These are phyloP conservation scores for Solanum hybrid DNA, from an alignment of 305 asterid species.

Conservation along the genomic window DNA sequence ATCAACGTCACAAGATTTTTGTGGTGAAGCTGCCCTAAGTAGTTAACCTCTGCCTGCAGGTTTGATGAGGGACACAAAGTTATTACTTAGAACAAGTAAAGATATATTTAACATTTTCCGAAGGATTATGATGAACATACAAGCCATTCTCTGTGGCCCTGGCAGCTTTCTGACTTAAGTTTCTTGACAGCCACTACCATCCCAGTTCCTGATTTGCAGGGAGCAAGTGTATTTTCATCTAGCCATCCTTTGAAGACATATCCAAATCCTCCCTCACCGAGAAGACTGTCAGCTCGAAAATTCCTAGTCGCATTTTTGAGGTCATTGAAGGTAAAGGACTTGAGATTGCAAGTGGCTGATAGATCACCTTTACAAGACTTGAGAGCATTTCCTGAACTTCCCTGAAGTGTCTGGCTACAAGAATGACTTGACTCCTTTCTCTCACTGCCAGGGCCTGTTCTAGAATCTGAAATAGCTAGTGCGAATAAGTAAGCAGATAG, in stretches of 20 bases:
- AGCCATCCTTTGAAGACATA: slow-evolving; percentile 83
- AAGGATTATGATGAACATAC: slow-evolving; percentile 30
- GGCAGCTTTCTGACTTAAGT: slow-evolving; percentile 60
- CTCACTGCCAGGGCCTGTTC: slow-evolving; percentile 8
- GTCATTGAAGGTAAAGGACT: slow-evolving; percentile 52
- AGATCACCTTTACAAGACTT: slow-evolving; percentile 2
- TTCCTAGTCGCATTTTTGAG: slow-evolving; percentile 61
- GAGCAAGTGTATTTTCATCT: slow-evolving; percentile 48
- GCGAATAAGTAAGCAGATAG: not conserved
- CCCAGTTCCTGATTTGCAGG: slow-evolving; percentile 63
- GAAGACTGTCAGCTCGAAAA: slow-evolving; percentile 63
- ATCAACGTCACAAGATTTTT: slow-evolving; percentile 64
- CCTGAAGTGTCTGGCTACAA: slow-evolving; percentile 13
- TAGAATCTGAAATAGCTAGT: slow-evolving; percentile 24
- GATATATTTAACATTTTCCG: not conserved
- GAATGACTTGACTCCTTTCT: slow-evolving; percentile 4
- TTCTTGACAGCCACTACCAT: slow-evolving; percentile 71
- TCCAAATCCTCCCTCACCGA: slow-evolving; percentile 89
- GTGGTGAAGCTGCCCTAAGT: slow-evolving; percentile 55
- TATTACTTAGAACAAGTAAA: not conserved
- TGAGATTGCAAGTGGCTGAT: slow-evolving; percentile 37
- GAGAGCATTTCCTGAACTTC: not conserved
- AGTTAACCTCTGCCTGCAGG: slow-evolving; percentile 67
- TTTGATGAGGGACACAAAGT: not conserved
- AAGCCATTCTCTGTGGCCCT: slow-evolving; percentile 88